A percentile compares a stretch with the other conserved stretches of the same genome.
phyloP scores from a whole-genome alignment of 2,329 filamentous ascomycete genomes.

The Raffaelea arxii region DNA sequence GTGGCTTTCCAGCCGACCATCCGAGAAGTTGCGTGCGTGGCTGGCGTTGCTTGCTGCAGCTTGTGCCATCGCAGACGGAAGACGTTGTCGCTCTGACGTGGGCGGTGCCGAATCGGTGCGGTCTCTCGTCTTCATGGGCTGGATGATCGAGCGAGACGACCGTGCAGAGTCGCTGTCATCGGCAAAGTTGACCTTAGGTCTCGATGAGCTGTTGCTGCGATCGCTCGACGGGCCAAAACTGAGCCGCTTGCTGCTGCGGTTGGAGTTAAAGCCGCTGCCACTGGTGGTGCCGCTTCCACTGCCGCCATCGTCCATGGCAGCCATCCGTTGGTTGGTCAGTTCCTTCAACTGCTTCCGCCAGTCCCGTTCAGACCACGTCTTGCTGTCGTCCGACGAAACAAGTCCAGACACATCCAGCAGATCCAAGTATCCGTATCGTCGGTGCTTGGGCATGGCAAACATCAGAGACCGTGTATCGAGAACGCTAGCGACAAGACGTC shows the following conservation, averaged over 20 bases:
- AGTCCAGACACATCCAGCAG: slow-evolving; percentile 73
- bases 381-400: slow-evolving; percentile 68
- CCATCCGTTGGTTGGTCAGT: slow-evolving; percentile 71
- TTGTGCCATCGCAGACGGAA: slow-evolving; percentile 23
- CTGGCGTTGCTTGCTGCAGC: slow-evolving; percentile 17
- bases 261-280: slow-evolving; percentile 34
- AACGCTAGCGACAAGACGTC: slow-evolving; percentile 75
- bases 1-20: slow-evolving; percentile 24
- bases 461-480: slow-evolving; percentile 84
- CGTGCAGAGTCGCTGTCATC: slow-evolving; percentile 41
- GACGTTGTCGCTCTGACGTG: slow-evolving; percentile 25
- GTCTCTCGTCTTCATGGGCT: slow-evolving; percentile 26
- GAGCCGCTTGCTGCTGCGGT: slow-evolving; percentile 46
- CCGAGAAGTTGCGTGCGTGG: slow-evolving; percentile 39
- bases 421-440: slow-evolving; percentile 84
- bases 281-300: neutral
- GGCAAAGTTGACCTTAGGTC: slow-evolving; percentile 46
- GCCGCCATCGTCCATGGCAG: slow-evolving; percentile 42
- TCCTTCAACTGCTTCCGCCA: slow-evolving; percentile 90
- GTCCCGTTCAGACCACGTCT: slow-evolving; percentile 72
- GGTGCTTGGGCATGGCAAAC: slow-evolving; percentile 93
- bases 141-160: slow-evolving; percentile 42
- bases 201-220: slow-evolving; percentile 12
- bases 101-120: slow-evolving; percentile 44
- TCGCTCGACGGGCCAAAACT: slow-evolving; percentile 35